Percentiles rank a stretch among this genome's conserved stretches.
These are phyloP conservation scores for Colletotrichum costaricense DNA, from an alignment of 2,329 filamentous ascomycete genomes.

Conservation along the genomic window DNA sequence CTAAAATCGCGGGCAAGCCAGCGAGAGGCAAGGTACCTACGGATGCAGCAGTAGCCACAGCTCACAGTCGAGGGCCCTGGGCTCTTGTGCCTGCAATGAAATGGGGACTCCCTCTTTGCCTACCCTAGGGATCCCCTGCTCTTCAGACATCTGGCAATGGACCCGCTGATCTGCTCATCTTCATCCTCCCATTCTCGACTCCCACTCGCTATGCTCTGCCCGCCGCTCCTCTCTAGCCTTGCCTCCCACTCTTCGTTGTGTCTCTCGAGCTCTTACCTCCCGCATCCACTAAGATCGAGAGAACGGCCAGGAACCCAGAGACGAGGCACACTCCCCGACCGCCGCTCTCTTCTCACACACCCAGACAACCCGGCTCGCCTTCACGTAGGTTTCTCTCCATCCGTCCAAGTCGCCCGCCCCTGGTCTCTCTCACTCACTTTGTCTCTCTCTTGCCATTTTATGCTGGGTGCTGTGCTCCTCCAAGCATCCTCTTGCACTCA, in stretches of 20 bases:
- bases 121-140: conserved; percentile 24
- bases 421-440: conserved; percentile 18
- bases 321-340: conserved; percentile 30
- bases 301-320: conserved; percentile 19
- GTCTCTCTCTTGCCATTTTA: background rate
- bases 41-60: background rate
- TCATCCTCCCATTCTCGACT: conserved; percentile 27
- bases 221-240: conserved; percentile 23
- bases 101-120: conserved; percentile 14
- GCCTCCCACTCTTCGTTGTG: conserved; percentile 18
- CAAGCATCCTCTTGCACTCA: conserved; percentile 7
- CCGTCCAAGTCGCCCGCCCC: conserved; percentile 35
- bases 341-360: conserved; percentile 20
- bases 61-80: conserved; percentile 1
- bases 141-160: conserved; percentile 29
- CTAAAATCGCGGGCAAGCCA: conserved; percentile 35
- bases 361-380: conserved; percentile 31
- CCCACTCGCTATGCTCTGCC: conserved; percentile 20
- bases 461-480: conserved; percentile 7
- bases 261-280: conserved; percentile 21
- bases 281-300: conserved; percentile 30
- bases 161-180: conserved; percentile 37
- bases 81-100: conserved; percentile 29
- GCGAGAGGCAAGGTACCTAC: conserved; percentile 29
- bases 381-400: conserved; percentile 36